Evolutionary conservation across 176 grass and related monocot genomes (phyloP).

Genomic region (Oryza coarctata): DNA sequence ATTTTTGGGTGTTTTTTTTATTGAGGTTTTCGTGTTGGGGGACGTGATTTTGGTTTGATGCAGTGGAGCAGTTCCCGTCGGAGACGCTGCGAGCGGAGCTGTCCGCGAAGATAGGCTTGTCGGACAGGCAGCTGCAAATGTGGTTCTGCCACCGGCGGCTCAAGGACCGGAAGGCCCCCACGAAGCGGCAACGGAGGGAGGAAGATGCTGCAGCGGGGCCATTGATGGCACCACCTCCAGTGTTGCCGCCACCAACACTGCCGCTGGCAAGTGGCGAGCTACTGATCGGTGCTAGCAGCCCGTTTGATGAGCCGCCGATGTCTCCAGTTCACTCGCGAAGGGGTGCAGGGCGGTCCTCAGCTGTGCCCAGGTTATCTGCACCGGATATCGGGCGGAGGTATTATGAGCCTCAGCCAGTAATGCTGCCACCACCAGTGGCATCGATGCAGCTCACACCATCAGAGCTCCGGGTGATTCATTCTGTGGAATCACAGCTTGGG

Average conservation of each 20-base stretch:
- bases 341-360: constrained; percentile 50
- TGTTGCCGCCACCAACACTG: constrained; percentile 37
- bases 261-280: constrained; percentile 42
- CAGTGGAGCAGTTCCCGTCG: constrained; percentile 87
- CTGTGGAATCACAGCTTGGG: constrained; percentile 77
- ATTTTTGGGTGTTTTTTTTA: not conserved
- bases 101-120: constrained; percentile 74
- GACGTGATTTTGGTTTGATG: constrained; percentile 34
- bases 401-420: constrained; percentile 62
- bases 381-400: constrained; percentile 53
- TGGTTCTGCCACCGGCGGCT: constrained; percentile 98
- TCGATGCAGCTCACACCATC: constrained; percentile 41
- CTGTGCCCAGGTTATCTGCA: constrained; percentile 66
- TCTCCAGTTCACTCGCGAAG: constrained; percentile 29
- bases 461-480: constrained; percentile 55
- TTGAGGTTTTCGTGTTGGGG: constrained; percentile 6
- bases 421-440: constrained; percentile 21
- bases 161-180: constrained; percentile 79
- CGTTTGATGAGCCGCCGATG: constrained; percentile 35
- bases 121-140: constrained; percentile 96
- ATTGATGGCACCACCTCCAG: constrained; percentile 21
- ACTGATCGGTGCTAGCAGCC: constrained; percentile 25
- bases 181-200: constrained; percentile 59
- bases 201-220: constrained; percentile 36
- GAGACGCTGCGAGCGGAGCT: constrained; percentile 73